These are phyloP conservation scores for Torulaspora franciscae DNA, from an alignment of 805 yeast genomes.

Conservation along the genomic window DNA sequence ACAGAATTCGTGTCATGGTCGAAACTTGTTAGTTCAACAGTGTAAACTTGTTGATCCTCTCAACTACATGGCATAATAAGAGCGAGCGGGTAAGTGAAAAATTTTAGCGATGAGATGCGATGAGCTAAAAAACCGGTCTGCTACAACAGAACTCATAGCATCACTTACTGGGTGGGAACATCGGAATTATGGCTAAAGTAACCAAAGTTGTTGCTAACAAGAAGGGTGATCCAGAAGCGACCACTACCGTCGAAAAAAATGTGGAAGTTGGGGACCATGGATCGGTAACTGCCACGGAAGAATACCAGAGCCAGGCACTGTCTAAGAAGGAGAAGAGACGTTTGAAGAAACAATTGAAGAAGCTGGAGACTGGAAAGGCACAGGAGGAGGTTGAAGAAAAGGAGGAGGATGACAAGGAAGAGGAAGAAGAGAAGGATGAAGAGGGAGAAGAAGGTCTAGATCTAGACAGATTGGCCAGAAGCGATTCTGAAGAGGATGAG, in stretches of 20 bases:
- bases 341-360: constrained; percentile 45
- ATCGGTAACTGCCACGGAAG: constrained; percentile 18
- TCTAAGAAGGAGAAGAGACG: constrained; percentile 63
- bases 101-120: constrained; percentile 27
- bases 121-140: constrained; percentile 8
- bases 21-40: too few species aligned
- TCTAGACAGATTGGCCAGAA: constrained; percentile 50
- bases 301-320: constrained; percentile 46
- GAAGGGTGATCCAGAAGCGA: constrained; percentile 32
- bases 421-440: constrained; percentile 43
- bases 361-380: constrained; percentile 23
- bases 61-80: too few species aligned
- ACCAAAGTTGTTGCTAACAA: constrained; percentile 29
- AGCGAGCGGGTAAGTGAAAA: constrained; percentile 1
- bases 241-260: constrained; percentile 32
- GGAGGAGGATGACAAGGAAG: constrained; percentile 37
- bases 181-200: constrained; percentile 33
- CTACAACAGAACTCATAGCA: not conserved
- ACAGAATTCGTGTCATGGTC: too few species aligned
- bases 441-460: constrained; percentile 46
- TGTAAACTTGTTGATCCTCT: too few species aligned
- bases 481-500: constrained; percentile 44
- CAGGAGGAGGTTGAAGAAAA: constrained; percentile 45
- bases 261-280: constrained; percentile 15
- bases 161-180: not conserved